phyloP scores from a whole-genome alignment of 1,284 basidiomycete genomes.

The Takashimella tepidaria region DNA sequence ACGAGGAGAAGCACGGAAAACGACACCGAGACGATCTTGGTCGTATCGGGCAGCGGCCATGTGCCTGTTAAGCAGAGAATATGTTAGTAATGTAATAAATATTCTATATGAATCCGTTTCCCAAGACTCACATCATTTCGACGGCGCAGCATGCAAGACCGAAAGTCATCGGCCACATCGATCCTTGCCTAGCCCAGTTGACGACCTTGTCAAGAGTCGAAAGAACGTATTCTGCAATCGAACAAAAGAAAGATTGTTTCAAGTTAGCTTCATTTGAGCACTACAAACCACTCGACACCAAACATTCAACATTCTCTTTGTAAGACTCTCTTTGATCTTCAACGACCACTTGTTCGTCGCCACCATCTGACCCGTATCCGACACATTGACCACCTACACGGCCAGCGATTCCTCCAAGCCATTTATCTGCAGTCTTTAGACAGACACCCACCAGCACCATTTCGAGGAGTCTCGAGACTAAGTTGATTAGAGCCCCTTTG shows the following conservation, averaged over 20 bases:
- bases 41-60: constrained; percentile 95
- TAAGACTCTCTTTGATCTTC: no score
- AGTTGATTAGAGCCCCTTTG: constrained; percentile 74
- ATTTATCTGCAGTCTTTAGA: neutral
- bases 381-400: neutral
- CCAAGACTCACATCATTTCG: constrained; percentile 73
- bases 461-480: constrained; percentile 79
- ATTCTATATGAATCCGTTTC: neutral
- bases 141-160: constrained; percentile 98
- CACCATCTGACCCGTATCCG: no score
- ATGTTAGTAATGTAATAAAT: neutral
- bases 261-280: no score
- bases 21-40: constrained; percentile 94
- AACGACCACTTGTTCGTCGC: no score
- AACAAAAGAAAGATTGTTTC: no score
- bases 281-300: no score
- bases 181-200: constrained; percentile 96
- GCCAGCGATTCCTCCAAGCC: neutral
- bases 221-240: constrained; percentile 86
- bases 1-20: constrained; percentile 97
- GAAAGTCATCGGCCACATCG: constrained; percentile 99
- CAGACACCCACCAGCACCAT: constrained; percentile 69
- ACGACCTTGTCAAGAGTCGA: constrained; percentile 94
- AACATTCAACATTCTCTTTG: no score
- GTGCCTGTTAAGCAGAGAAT: constrained; percentile 33